phyloP scores from a whole-genome alignment of 345 rosid species.

The Abelmoschus esculentus region DNA sequence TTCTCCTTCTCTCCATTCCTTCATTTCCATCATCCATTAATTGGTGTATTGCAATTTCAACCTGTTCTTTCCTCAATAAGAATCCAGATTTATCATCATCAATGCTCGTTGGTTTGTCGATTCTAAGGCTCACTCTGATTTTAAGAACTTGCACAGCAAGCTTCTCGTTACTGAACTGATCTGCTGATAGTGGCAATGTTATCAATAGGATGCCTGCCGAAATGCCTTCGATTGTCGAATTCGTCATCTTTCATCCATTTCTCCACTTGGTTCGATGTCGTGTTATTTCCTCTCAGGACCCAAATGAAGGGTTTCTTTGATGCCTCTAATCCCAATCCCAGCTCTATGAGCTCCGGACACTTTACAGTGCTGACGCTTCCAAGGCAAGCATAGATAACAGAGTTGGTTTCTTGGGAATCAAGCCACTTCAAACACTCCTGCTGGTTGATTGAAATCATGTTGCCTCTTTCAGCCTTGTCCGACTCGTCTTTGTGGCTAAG shows the following conservation, averaged over 20 bases:
- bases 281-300: slow-evolving; percentile 15
- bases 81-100: slow-evolving; percentile 29
- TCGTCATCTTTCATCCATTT: slow-evolving; percentile 25
- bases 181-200: slow-evolving; percentile 33
- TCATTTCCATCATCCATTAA: slow-evolving; percentile 26
- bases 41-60: slow-evolving; percentile 23
- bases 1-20: slow-evolving; percentile 24
- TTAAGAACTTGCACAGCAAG: slow-evolving; percentile 31
- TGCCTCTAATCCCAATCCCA: slow-evolving; percentile 39
- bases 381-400: slow-evolving; percentile 41
- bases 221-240: slow-evolving; percentile 45
- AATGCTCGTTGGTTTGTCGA: slow-evolving; percentile 16
- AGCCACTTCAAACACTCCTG: slow-evolving; percentile 35
- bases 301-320: slow-evolving; percentile 32
- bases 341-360: slow-evolving; percentile 28
- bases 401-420: slow-evolving; percentile 19
- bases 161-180: slow-evolving; percentile 31
- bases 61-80: slow-evolving; percentile 14
- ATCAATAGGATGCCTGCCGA: slow-evolving; percentile 33
- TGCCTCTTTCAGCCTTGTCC: slow-evolving; percentile 37
- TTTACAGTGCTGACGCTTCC: slow-evolving; percentile 32
- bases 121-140: slow-evolving; percentile 37
- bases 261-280: background rate
- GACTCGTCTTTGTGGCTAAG: slow-evolving; percentile 18
- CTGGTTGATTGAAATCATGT: slow-evolving; percentile 13